Evolutionary conservation across 495 filamentous ascomycete genomes (phyloP), one percentile per base, ranked within the genome.

Genomic region (Podospora bellae-mahoneyi): DNA sequence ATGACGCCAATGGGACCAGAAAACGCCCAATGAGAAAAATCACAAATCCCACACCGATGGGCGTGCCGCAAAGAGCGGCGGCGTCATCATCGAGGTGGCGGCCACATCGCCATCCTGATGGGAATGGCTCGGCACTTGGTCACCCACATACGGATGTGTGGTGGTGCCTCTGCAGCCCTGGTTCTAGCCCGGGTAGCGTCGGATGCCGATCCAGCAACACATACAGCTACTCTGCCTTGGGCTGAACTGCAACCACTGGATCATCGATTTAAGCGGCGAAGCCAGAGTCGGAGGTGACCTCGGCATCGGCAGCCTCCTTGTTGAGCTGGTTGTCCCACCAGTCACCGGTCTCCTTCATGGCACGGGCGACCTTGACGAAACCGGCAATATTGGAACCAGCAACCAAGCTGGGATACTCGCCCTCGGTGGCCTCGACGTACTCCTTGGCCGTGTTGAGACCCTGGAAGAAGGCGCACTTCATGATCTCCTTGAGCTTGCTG

Each of bases 321-420:
- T 63, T 32, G 20, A 32, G 32, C 61, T 61, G 39, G 39, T 58
- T 63, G 61, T 28, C 34, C 93, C 93, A 99, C 94, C 94, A 99
- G 82, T 98, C 94, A 75, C 95, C 95, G 78, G 97, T 94, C 77
- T 95, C 93, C 76, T 90, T 85, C 94, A 97, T 98, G 74, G 95
- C 94, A 72, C 87, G 87, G 55, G 90, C 95, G 60, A 97, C 95
- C 89, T 98, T 99, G 77, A 89, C 90, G 82, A 97, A 99, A 61
- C 95, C 95, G 64, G 95, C 95, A 82, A 99, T 96, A 83, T 99
- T 99, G 83, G 87, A 89, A 73, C 95, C 95, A 71, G 92, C 92
- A 27, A 97, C 93, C 73, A 99, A 82, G 68, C 88, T 92, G 69
- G 95, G 95, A 72, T 96, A 88, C 78, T 91, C 90, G 73, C 91